These are phyloP conservation scores for Medicago truncatula DNA, from an alignment of 306 rosid species.

Conservation along the genomic window MtrunA17r5.0-ANR NC_053049.1:40194001-40194500, in stretches of 20 bases:
- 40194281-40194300: too few relatives aligned
- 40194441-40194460: too few relatives aligned
- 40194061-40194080: constrained; percentile 24
- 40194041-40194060: constrained; percentile 23
- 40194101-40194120: neutral
- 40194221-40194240: neutral
- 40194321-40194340: too few relatives aligned
- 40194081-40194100: constrained; percentile 5
- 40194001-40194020: neutral
- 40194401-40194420: too few relatives aligned
- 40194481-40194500: too few relatives aligned
- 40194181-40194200: constrained; percentile 4
- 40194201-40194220: constrained; percentile 1
- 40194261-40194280: constrained; percentile 13
- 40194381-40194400: too few relatives aligned
- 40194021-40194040: neutral
- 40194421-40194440: too few relatives aligned
- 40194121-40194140: constrained; percentile 10
- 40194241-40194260: constrained; percentile 7
- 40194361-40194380: too few relatives aligned
- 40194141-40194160: neutral
- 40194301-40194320: too few relatives aligned
- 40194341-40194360: too few relatives aligned
- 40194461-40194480: too few relatives aligned
- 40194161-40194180: constrained; percentile 7